Percentiles rank a stretch among this genome's conserved stretches.
Evolutionary conservation across 768 basidiomycete genomes (phyloP).

Genomic region (Amanita rubescens): DNA sequence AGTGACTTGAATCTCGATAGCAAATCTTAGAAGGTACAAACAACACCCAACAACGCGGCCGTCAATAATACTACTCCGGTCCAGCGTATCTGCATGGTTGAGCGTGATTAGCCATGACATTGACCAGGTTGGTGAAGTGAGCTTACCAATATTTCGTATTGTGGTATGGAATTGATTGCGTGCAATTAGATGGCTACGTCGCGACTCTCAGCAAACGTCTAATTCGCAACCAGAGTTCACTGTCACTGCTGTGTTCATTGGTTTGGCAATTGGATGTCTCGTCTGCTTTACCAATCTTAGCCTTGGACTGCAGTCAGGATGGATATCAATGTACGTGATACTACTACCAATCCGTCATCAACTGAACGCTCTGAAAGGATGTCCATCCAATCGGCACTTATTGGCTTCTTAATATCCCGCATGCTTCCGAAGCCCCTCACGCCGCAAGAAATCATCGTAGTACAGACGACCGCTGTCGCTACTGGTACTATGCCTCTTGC

Average conservation of each 20-base stretch:
- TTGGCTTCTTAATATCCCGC: constrained; percentile 82
- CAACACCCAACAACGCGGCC: constrained; percentile 14
- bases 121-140: not conserved
- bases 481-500: constrained; percentile 88
- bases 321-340: constrained; percentile 71
- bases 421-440: constrained; percentile 66
- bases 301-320: constrained; percentile 82
- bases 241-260: constrained; percentile 59
- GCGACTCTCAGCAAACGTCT: constrained; percentile 2
- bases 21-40: constrained; percentile 9
- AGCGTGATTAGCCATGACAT: not conserved
- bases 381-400: constrained; percentile 90
- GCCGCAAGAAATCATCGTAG: constrained; percentile 90
- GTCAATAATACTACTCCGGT: too few relatives aligned
- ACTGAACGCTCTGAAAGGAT: constrained; percentile 46
- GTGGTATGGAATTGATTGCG: not conserved
- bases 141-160: not conserved
- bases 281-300: constrained; percentile 92
- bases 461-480: constrained; percentile 94
- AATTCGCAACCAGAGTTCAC: constrained; percentile 35
- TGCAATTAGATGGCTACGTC: not conserved
- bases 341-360: not conserved
- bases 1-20: not conserved
- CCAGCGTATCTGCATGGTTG: too few relatives aligned
- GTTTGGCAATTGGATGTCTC: constrained; percentile 77